phyloP scores from a whole-genome alignment of 1,139 yeast genomes.

The Geotrichum europaeum region DNA sequence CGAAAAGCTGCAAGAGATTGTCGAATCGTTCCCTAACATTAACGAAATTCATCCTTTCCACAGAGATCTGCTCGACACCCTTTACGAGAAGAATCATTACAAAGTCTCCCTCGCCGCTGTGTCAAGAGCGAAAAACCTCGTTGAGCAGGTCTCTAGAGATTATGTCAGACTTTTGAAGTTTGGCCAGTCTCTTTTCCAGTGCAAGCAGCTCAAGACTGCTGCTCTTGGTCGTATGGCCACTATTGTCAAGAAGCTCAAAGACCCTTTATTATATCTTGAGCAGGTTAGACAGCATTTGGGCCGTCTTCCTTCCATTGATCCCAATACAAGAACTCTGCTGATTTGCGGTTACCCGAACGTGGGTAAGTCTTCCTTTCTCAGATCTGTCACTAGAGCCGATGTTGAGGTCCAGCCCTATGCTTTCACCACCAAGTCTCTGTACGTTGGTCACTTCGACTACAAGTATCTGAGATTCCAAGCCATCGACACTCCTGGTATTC shows the following conservation, averaged over 20 bases:
- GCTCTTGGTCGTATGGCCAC: conserved; percentile 99
- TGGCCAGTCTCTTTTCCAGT: conserved; percentile 96
- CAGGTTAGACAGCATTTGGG: conserved; percentile 99
- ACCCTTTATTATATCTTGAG: conserved; percentile 85
- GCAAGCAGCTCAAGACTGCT: conserved; percentile 97
- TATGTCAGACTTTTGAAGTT: conserved; percentile 87
- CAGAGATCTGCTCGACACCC: conserved; percentile 93
- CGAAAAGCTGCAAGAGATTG: conserved; percentile 81
- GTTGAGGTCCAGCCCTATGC: conserved; percentile 99
- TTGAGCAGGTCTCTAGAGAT: conserved; percentile 95
- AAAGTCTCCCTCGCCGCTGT: conserved; percentile 95
- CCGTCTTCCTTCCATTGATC: conserved; percentile 95
- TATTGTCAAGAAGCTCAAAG: conserved; percentile 87
- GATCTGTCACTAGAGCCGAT: conserved; percentile 92
- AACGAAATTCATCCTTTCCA: conserved; percentile 98
- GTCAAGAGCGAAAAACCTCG: conserved; percentile 85
- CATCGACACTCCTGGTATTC: conserved; percentile 97
- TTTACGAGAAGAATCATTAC: conserved; percentile 96
- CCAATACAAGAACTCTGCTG: conserved; percentile 93
- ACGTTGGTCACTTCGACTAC: conserved; percentile 97
- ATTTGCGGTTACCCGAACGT: conserved; percentile 99
- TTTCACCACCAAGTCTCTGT: conserved; percentile 90
- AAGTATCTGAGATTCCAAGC: conserved; percentile 97
- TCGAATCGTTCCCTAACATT: conserved; percentile 88
- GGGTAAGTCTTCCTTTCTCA: conserved; percentile 93